Conservation (phyloP, 331 rosid species). For the Pyrus hybrid region DNA sequence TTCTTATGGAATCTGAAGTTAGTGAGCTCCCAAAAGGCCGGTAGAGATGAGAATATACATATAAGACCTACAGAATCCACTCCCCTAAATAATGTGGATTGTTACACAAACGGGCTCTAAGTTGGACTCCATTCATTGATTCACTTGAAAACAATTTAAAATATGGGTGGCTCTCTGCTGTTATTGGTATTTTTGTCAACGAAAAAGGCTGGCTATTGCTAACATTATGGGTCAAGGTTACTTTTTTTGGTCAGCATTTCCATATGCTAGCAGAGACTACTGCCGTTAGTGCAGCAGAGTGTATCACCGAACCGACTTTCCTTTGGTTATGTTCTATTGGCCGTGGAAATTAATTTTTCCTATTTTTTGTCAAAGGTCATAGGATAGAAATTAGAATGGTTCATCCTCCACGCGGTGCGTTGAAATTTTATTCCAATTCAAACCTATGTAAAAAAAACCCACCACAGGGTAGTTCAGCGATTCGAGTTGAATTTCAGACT, state of each 20-base stretch:
- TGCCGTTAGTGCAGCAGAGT: neutral
- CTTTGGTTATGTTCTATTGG: constrained; percentile 3
- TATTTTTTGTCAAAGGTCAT: constrained; percentile 11
- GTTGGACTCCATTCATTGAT: neutral
- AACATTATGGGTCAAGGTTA: neutral
- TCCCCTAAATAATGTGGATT: too few species aligned
- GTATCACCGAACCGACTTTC: neutral
- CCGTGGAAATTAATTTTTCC: neutral
- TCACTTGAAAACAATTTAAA: neutral
- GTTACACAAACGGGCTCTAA: too few species aligned
- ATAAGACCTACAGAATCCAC: too few species aligned
- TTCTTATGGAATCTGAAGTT: too few species aligned
- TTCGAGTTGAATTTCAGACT: fast-evolving
- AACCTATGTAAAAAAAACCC: neutral
- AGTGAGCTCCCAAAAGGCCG: too few species aligned
- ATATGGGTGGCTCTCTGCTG: neutral
- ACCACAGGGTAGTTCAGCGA: neutral
- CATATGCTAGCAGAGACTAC: neutral
- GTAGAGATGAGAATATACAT: too few species aligned
- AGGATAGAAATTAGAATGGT: neutral
- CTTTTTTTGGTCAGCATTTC: constrained; percentile 3
- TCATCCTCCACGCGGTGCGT: neutral
- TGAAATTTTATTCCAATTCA: neutral
- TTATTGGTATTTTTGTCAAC: neutral
- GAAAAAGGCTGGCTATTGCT: constrained; percentile 6